A percentile compares a stretch with the other conserved stretches of the same genome.
phyloP scores from a whole-genome alignment of 2,329 filamentous ascomycete genomes.

The Arthrinium phaeospermum region DNA sequence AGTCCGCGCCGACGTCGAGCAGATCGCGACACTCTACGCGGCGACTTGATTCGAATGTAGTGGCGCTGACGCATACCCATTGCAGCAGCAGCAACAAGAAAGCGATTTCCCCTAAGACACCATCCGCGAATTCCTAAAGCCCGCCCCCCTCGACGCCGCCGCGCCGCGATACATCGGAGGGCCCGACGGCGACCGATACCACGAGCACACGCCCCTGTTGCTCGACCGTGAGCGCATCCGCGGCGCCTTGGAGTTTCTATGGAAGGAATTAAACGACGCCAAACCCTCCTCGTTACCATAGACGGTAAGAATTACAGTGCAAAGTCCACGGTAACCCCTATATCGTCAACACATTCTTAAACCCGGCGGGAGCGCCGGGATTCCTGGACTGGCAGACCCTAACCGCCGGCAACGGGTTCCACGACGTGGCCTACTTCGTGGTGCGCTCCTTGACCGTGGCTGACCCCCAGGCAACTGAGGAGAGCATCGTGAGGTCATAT shows the following conservation, averaged over 20 bases:
- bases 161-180: neutral
- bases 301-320: neutral
- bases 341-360: neutral
- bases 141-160: neutral
- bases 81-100: neutral
- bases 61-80: neutral
- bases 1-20: neutral
- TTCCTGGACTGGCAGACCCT: neutral
- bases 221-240: neutral
- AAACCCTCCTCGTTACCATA: neutral
- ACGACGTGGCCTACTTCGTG: neutral
- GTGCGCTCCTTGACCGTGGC: neutral
- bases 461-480: neutral
- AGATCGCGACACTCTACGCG: neutral
- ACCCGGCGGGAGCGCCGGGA: neutral
- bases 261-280: neutral
- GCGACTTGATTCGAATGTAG: neutral
- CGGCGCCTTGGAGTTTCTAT: neutral
- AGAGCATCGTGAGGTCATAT: neutral
- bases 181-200: neutral
- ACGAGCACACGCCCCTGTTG: neutral
- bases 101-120: neutral
- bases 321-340: neutral
- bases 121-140: neutral
- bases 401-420: neutral